Evolutionary conservation across 2,329 filamentous ascomycete species (phyloP).

Genomic region (Fusarium sp.): DNA sequence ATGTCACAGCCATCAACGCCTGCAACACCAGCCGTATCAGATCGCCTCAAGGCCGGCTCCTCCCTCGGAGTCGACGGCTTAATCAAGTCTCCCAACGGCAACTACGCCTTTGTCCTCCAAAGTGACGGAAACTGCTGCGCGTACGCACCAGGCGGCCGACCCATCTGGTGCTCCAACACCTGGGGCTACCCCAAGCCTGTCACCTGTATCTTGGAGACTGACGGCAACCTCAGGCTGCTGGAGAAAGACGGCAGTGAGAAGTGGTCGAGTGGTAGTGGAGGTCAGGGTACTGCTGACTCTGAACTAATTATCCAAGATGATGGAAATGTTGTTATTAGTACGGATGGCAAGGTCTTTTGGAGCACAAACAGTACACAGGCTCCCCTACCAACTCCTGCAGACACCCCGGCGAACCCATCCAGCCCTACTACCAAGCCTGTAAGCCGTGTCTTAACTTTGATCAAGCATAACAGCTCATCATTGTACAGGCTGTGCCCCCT

Average conservation of each 20-base stretch:
- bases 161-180: background rate
- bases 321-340: background rate
- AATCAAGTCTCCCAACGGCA: background rate
- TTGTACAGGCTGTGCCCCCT: background rate
- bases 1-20: background rate
- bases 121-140: background rate
- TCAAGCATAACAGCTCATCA: background rate
- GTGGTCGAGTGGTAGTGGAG: background rate
- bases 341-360: background rate
- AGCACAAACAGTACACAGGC: background rate
- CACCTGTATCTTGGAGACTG: background rate
- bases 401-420: background rate
- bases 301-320: background rate
- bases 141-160: background rate
- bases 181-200: background rate
- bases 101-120: background rate
- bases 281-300: background rate
- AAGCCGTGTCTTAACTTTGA: accelerated
- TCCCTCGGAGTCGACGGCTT: background rate
- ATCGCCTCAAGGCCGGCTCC: background rate
- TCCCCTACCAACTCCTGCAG: background rate
- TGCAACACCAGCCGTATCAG: background rate
- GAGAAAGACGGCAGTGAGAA: background rate
- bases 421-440: background rate
- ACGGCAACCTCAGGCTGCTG: background rate